These are phyloP conservation scores for Calonectria pteridis DNA, from an alignment of 2,329 filamentous ascomycete genomes.

Conservation along the genomic window DNA sequence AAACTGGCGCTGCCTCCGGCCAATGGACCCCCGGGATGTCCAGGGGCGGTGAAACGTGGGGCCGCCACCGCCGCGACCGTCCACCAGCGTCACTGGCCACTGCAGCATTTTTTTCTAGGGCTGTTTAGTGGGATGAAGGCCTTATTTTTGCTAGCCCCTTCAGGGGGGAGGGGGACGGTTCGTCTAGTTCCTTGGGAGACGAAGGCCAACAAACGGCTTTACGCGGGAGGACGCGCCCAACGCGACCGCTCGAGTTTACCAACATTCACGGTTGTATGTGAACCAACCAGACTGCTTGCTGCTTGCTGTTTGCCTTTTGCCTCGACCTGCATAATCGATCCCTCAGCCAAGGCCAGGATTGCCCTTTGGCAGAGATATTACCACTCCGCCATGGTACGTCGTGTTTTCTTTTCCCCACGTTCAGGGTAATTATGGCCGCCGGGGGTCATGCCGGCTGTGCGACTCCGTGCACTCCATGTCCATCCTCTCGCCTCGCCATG, in stretches of 20 bases:
- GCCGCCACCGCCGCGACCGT: slow-evolving; percentile 20
- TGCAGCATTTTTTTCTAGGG: slow-evolving; percentile 14
- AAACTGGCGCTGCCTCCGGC: slow-evolving; percentile 25
- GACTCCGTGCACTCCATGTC: not conserved
- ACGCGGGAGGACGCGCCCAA: slow-evolving; percentile 50
- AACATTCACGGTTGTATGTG: slow-evolving; percentile 15
- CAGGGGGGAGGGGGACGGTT: not conserved
- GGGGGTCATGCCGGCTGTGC: slow-evolving; percentile 2
- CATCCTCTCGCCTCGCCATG: not conserved
- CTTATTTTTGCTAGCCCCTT: not conserved
- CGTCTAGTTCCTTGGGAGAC: slow-evolving; percentile 11
- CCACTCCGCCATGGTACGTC: slow-evolving; percentile 35
- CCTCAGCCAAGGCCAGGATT: slow-evolving; percentile 17
- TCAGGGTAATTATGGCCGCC: not conserved
- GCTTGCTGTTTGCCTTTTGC: too few species aligned
- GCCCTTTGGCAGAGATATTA: not conserved
- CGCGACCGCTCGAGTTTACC: slow-evolving; percentile 28
- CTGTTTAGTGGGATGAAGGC: slow-evolving; percentile 2
- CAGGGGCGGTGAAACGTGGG: slow-evolving; percentile 39
- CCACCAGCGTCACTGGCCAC: slow-evolving; percentile 8
- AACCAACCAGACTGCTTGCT: slow-evolving; percentile 31
- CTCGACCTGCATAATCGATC: slow-evolving; percentile 19
- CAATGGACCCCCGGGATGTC: slow-evolving; percentile 35
- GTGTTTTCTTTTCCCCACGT: slow-evolving; percentile 1
- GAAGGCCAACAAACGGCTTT: slow-evolving; percentile 48